Evolutionary conservation across 805 yeast species (phyloP).

Genomic region (Candida yuanshanica): DNA sequence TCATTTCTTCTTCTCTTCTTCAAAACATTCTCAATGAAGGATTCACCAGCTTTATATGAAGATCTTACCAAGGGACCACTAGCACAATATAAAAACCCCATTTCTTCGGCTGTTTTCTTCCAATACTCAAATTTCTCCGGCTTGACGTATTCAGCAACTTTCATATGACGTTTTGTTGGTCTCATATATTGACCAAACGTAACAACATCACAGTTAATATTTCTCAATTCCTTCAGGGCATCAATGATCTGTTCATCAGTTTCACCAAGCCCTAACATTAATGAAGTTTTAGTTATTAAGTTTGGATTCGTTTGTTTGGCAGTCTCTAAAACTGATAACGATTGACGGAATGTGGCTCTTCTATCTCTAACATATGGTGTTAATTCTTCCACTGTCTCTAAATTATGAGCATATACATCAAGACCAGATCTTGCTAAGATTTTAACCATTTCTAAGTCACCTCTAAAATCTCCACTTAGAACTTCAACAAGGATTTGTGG

Average conservation of each 20-base stretch:
- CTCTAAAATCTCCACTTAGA: constrained; percentile 91
- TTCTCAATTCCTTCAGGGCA: constrained; percentile 72
- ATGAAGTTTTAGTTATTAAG: constrained; percentile 84
- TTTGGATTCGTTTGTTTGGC: constrained; percentile 77
- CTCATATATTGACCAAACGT: constrained; percentile 99
- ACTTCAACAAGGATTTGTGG: constrained; percentile 92
- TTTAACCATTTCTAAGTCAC: constrained; percentile 76
- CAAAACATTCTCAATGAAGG: constrained; percentile 89
- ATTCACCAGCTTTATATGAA: constrained; percentile 97
- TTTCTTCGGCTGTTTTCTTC: constrained; percentile 77
- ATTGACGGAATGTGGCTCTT: constrained; percentile 91
- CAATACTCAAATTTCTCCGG: constrained; percentile 95
- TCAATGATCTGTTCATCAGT: constrained; percentile 82
- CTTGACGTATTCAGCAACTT: constrained; percentile 89
- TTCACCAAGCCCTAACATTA: constrained; percentile 97
- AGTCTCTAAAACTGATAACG: constrained; percentile 65
- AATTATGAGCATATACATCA: constrained; percentile 94
- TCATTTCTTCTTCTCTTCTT: constrained; percentile 48
- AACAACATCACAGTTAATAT: constrained; percentile 80
- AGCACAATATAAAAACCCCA: constrained; percentile 96
- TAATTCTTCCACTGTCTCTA: constrained; percentile 92
- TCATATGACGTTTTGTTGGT: constrained; percentile 98
- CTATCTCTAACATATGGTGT: constrained; percentile 96
- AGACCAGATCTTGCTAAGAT: constrained; percentile 79
- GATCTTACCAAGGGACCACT: constrained; percentile 96